Conservation (phyloP, 257 asterid species). For the Gentiana straminea region DNA sequence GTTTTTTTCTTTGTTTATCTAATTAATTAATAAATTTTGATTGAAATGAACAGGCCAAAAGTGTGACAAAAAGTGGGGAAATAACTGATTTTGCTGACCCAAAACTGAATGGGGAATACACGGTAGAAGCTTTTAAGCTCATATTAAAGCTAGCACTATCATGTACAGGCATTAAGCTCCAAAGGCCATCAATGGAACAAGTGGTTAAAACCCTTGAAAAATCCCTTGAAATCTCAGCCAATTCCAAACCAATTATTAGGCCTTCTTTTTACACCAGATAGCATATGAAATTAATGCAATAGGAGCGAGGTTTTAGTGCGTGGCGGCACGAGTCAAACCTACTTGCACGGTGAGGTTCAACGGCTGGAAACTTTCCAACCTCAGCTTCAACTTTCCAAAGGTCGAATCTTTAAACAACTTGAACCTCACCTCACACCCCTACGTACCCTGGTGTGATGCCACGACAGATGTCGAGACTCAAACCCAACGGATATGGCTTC, state of each 20-base stretch:
- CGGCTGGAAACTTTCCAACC: too few relatives aligned
- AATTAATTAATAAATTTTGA: neutral
- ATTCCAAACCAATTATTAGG: slow-evolving; percentile 13
- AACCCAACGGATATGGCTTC: too few relatives aligned
- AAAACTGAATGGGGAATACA: slow-evolving; percentile 44
- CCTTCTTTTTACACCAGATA: slow-evolving; percentile 9
- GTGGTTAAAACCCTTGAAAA: slow-evolving; percentile 40
- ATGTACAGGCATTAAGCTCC: slow-evolving; percentile 57
- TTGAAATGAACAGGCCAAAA: slow-evolving; percentile 44
- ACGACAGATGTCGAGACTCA: too few relatives aligned
- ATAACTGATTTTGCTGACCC: slow-evolving; percentile 58
- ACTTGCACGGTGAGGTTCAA: too few relatives aligned
- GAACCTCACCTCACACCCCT: too few relatives aligned
- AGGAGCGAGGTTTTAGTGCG: too few relatives aligned
- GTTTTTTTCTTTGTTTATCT: too few relatives aligned
- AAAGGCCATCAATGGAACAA: slow-evolving; percentile 56
- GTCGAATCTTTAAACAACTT: too few relatives aligned
- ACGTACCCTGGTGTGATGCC: too few relatives aligned
- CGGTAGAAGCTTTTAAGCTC: slow-evolving; percentile 43
- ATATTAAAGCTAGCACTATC: slow-evolving; percentile 40
- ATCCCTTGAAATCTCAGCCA: slow-evolving; percentile 37
- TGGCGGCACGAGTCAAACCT: too few relatives aligned
- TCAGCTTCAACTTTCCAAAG: too few relatives aligned
- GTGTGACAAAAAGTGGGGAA: slow-evolving; percentile 38
- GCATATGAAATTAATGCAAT: too few relatives aligned